These are phyloP conservation scores for Guadua angustifolia DNA, from an alignment of 176 grass and related monocot genomes.

Conservation along the genomic window DNA sequence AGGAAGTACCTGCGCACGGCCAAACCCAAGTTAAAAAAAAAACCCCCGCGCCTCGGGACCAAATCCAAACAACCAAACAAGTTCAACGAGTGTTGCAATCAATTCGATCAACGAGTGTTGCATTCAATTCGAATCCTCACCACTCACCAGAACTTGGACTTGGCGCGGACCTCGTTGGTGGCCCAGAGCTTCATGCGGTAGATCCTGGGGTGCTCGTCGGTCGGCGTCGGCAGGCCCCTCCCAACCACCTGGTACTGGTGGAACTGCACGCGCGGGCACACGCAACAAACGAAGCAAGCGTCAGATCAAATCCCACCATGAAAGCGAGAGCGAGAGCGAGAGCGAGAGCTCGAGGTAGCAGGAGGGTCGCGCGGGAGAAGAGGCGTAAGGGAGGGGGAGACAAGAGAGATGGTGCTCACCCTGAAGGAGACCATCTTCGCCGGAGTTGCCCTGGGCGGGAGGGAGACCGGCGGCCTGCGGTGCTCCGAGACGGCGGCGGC, in stretches of 20 bases:
- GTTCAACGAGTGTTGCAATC: background rate
- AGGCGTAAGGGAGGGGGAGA: background rate
- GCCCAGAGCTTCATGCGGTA: constrained; percentile 89
- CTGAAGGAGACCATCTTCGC: constrained; percentile 63
- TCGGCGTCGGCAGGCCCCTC: constrained; percentile 60
- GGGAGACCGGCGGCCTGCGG: background rate
- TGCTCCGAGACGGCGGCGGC: constrained; percentile 5
- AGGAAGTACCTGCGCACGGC: constrained; percentile 64
- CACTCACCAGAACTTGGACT: constrained; percentile 76
- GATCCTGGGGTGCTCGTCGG: constrained; percentile 75
- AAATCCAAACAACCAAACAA: background rate
- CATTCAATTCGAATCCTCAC: background rate
- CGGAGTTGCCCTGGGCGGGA: background rate
- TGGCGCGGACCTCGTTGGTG: constrained; percentile 77
- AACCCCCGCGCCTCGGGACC: background rate
- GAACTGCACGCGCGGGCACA: constrained; percentile 51
- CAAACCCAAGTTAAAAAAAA: constrained; percentile 2
- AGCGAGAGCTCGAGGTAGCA: too few relatives aligned
- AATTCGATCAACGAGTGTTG: background rate
- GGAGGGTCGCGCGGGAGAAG: background rate
- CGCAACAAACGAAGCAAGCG: background rate
- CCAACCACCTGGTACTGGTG: constrained; percentile 83
- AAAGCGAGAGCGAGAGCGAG: background rate
- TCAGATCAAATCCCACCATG: constrained; percentile 10
- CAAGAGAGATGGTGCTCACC: constrained; percentile 35